These are phyloP conservation scores for Penicillium dipodomyicola DNA, from an alignment of 495 filamentous ascomycete genomes.

Conservation along the genomic window DNA sequence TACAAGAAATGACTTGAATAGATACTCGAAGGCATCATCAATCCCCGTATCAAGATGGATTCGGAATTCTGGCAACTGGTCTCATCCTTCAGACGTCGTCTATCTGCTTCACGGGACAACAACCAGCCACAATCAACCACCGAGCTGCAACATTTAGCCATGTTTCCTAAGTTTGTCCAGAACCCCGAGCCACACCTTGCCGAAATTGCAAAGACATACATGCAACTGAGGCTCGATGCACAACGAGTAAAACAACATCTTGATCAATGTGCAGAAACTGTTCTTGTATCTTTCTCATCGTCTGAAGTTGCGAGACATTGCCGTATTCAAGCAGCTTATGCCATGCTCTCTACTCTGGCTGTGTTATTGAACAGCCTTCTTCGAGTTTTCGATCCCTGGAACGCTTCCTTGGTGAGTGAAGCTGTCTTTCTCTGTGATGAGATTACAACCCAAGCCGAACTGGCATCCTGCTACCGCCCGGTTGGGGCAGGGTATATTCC, in stretches of 20 bases:
- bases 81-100: conserved; percentile 8
- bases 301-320: conserved; percentile 12
- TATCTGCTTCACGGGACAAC: background rate
- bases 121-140: conserved; percentile 11
- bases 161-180: conserved; percentile 23
- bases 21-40: conserved; percentile 36
- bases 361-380: conserved; percentile 34
- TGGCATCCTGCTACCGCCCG: conserved; percentile 20
- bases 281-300: background rate
- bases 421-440: conserved; percentile 19
- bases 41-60: conserved; percentile 29
- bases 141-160: conserved; percentile 19
- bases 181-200: conserved; percentile 18
- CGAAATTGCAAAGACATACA: conserved; percentile 24
- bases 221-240: conserved; percentile 16
- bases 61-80: conserved; percentile 21
- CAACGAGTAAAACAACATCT: conserved; percentile 14
- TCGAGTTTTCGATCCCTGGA: conserved; percentile 21
- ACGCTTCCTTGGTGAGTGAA: conserved; percentile 17
- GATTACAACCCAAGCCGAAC: conserved; percentile 17
- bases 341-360: conserved; percentile 21
- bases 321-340: conserved; percentile 25
- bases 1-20: conserved; percentile 5
- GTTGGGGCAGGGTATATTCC: conserved; percentile 24
- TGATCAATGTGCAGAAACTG: background rate